Evolutionary conservation across 106 monocot species (phyloP).

Genomic region (Allium fistulosum): DNA sequence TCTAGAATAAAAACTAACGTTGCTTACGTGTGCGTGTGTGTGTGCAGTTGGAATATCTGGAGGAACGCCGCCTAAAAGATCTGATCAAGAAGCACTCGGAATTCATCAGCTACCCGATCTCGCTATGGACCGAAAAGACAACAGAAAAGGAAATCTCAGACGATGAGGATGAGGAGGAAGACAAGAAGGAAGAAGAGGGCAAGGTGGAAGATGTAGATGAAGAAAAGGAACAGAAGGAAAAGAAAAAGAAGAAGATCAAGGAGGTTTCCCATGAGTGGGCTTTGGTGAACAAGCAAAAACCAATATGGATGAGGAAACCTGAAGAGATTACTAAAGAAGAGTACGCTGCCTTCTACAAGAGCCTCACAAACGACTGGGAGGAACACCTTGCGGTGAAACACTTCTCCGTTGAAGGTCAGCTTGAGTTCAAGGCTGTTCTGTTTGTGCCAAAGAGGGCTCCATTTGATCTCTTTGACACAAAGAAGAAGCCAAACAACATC

Average conservation of each 20-base stretch:
- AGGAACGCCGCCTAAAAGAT: slow-evolving; percentile 73
- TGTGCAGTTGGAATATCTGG: slow-evolving; percentile 63
- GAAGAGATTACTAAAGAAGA: slow-evolving; percentile 82
- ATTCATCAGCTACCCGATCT: slow-evolving; percentile 83
- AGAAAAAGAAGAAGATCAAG: slow-evolving; percentile 87
- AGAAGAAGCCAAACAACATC: slow-evolving; percentile 83
- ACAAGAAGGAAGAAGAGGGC: slow-evolving; percentile 70
- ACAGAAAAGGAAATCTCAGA: slow-evolving; percentile 80
- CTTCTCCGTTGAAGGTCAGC: slow-evolving; percentile 78
- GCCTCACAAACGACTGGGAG: slow-evolving; percentile 79
- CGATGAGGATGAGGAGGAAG: slow-evolving; percentile 79
- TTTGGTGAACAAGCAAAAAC: slow-evolving; percentile 72
- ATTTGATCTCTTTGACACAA: slow-evolving; percentile 70
- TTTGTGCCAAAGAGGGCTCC: slow-evolving; percentile 72
- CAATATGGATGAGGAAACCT: slow-evolving; percentile 86
- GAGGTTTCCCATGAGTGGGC: slow-evolving; percentile 78
- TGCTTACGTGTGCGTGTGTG: not conserved
- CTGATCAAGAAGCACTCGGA: slow-evolving; percentile 79
- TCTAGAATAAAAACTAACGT: not conserved
- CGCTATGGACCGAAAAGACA: slow-evolving; percentile 68
- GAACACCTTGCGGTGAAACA: slow-evolving; percentile 76
- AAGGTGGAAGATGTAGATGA: slow-evolving; percentile 80
- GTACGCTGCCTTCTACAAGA: slow-evolving; percentile 83
- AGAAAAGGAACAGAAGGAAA: slow-evolving; percentile 77
- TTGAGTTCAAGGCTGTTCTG: slow-evolving; percentile 74